A percentile compares a stretch with the other conserved stretches of the same genome.
Evolutionary conservation across 148 eudicot genomes (phyloP).

Genomic region (Rhododendron vialii): DNA sequence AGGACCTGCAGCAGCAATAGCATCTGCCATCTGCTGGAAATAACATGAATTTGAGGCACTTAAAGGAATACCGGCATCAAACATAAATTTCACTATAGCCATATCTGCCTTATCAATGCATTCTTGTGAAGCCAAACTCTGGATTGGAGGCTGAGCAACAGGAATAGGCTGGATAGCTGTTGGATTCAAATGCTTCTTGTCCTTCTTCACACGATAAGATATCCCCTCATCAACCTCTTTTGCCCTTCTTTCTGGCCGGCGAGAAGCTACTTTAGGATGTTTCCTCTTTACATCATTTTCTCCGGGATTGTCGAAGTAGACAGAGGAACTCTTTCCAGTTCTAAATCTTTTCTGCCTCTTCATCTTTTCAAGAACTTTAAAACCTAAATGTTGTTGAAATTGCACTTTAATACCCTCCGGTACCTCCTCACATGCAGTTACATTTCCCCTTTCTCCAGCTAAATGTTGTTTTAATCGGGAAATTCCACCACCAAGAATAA

Average conservation of each 20-base stretch:
- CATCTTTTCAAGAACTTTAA: conserved; percentile 13
- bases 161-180: neutral
- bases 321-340: conserved; percentile 1
- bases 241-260: neutral
- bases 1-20: conserved; percentile 17
- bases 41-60: conserved; percentile 15
- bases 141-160: neutral
- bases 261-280: neutral
- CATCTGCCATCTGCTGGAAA: conserved; percentile 14
- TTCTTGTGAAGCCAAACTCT: conserved; percentile 10
- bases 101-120: conserved; percentile 14
- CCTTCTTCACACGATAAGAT: conserved; percentile 10
- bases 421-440: conserved; percentile 18
- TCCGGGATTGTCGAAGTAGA: neutral
- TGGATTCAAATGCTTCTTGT: conserved; percentile 7
- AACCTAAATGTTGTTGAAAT: conserved; percentile 14
- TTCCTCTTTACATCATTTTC: conserved; percentile 4
- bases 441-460: conserved; percentile 23
- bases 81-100: conserved; percentile 17
- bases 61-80: conserved; percentile 17
- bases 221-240: conserved; percentile 1
- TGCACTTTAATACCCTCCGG: conserved; percentile 19
- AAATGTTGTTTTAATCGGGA: conserved; percentile 21
- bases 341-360: conserved; percentile 11
- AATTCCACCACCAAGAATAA: conserved; percentile 27